These are phyloP conservation scores for Nigrospora osmanthi DNA, from an alignment of 2,329 filamentous ascomycete genomes.

Conservation along the genomic window DNA sequence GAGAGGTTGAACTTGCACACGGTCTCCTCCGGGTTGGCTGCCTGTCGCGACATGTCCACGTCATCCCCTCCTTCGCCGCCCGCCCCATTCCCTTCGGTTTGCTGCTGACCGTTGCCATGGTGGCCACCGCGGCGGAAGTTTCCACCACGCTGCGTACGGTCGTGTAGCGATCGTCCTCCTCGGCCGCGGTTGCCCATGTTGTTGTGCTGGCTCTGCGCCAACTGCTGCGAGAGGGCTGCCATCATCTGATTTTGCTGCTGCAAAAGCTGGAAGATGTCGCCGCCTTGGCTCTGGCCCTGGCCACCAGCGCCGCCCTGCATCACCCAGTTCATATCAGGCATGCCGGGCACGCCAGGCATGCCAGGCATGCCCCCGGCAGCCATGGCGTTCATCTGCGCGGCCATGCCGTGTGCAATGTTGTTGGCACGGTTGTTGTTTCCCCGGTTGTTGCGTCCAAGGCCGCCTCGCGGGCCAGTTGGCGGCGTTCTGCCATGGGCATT, in stretches of 20 bases:
- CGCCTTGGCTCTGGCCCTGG: constrained; percentile 13
- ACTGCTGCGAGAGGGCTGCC: constrained; percentile 61
- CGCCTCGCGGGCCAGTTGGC: constrained; percentile 62
- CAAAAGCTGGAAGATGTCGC: constrained; percentile 68
- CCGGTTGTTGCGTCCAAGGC: constrained; percentile 38
- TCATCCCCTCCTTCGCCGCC: constrained; percentile 45
- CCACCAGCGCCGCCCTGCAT: constrained; percentile 29
- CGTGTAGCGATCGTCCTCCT: constrained; percentile 61
- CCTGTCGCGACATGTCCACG: constrained; percentile 54
- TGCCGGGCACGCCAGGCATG: constrained; percentile 32
- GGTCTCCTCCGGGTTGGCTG: constrained; percentile 53
- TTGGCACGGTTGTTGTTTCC: constrained; percentile 42
- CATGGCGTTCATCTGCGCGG: constrained; percentile 18
- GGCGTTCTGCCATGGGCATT: constrained; percentile 67
- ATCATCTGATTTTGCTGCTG: constrained; percentile 87
- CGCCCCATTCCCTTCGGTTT: constrained; percentile 22
- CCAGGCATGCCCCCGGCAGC: constrained; percentile 26
- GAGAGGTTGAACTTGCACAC: constrained; percentile 85
- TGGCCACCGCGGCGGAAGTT: constrained; percentile 37
- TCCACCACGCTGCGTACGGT: constrained; percentile 57
- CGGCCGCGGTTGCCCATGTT: constrained; percentile 32
- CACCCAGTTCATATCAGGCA: constrained; percentile 38
- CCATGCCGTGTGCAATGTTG: constrained; percentile 38
- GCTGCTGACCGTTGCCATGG: constrained; percentile 29
- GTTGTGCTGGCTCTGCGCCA: constrained; percentile 45